A percentile compares a stretch with the other conserved stretches of the same genome.
Evolutionary conservation across 2,329 filamentous ascomycete genomes (phyloP).

Genomic region (Microcera coccophila): DNA sequence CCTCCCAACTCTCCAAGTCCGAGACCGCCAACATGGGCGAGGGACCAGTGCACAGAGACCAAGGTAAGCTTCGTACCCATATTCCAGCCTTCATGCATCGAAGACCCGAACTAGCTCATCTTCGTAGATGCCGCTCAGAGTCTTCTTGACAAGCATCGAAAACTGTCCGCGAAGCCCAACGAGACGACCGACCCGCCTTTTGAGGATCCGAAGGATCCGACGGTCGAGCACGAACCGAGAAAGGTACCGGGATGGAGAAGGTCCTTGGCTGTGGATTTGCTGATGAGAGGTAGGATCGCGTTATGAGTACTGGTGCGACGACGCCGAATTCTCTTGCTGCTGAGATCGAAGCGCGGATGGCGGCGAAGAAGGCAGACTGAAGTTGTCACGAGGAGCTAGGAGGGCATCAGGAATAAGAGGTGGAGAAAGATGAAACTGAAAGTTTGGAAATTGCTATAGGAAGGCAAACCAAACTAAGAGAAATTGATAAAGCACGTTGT

Average conservation of each 20-base stretch:
- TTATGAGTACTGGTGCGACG: conserved; percentile 22
- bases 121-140: conserved; percentile 18
- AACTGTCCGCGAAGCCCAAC: conserved; percentile 19
- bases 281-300: conserved; percentile 17
- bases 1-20: conserved; percentile 15
- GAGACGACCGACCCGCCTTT: background rate
- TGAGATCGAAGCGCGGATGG: conserved; percentile 16
- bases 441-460: too few relatives aligned
- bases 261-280: background rate
- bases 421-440: too few relatives aligned
- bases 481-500: too few relatives aligned
- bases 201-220: background rate
- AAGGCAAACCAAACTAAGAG: too few relatives aligned
- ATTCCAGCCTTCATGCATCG: background rate
- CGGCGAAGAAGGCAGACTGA: too few relatives aligned
- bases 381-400: too few relatives aligned
- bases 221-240: background rate
- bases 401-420: too few relatives aligned
- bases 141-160: conserved; percentile 24
- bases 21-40: conserved; percentile 13
- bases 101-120: background rate
- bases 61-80: background rate
- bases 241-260: background rate
- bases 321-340: conserved; percentile 23
- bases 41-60: conserved; percentile 18